phyloP scores from a whole-genome alignment of 176 grass and related monocot species.

The Melocanna baccifera region DNA sequence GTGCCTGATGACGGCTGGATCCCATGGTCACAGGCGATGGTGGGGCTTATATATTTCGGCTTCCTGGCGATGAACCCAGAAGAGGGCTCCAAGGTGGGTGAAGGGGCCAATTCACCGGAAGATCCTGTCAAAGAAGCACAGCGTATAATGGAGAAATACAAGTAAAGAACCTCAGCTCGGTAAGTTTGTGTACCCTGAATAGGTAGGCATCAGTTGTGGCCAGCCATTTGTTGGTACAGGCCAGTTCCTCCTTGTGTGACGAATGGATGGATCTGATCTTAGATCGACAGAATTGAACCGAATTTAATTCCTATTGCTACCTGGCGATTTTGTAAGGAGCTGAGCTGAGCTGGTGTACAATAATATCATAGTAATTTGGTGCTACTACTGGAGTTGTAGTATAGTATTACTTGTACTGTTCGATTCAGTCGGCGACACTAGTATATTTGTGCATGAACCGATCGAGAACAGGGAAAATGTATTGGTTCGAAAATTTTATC shows the following conservation, averaged over 20 bases:
- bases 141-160: constrained; percentile 99
- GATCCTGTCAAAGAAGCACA: constrained; percentile 75
- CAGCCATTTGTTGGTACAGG: background rate
- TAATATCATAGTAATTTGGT: background rate
- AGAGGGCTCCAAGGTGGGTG: constrained; percentile 42
- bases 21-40: constrained; percentile 57
- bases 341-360: background rate
- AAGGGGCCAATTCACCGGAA: constrained; percentile 30
- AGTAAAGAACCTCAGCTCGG: constrained; percentile 29
- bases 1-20: background rate
- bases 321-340: background rate
- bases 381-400: background rate
- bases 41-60: constrained; percentile 80
- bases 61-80: constrained; percentile 78
- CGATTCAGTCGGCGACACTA: too few species aligned
- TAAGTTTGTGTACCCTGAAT: background rate
- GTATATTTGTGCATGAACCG: too few species aligned
- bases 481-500: too few species aligned
- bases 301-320: background rate
- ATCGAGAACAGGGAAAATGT: too few species aligned
- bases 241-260: background rate
- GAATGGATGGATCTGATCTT: background rate
- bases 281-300: background rate
- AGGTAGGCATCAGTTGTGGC: background rate
- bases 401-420: background rate